Percentiles rank a stretch among this genome's conserved stretches.
Evolutionary conservation across 2,329 filamentous ascomycete genomes (phyloP).

Genomic region (Myriosclerotinia scirpicola): DNA sequence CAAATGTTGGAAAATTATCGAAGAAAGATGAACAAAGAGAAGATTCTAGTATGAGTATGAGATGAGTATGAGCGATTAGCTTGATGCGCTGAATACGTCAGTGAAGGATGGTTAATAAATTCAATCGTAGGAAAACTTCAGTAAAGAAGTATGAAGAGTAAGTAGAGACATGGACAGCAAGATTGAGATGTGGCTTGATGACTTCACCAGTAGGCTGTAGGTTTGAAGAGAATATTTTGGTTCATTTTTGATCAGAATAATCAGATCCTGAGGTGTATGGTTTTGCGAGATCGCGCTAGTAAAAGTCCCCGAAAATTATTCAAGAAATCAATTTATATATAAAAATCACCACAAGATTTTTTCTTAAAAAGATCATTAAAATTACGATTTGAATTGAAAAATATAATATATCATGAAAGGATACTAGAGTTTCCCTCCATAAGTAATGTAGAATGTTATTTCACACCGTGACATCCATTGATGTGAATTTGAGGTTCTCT

Average conservation of each 20-base stretch:
- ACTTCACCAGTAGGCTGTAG: neutral
- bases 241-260: neutral
- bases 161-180: conserved; percentile 24
- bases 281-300: neutral
- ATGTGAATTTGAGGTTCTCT: too few relatives aligned
- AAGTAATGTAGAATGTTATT: too few relatives aligned
- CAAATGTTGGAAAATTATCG: neutral
- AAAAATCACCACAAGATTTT: too few relatives aligned
- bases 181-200: conserved; percentile 26
- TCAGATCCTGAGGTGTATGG: conserved; percentile 12
- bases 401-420: too few relatives aligned
- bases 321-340: too few relatives aligned
- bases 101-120: conserved; percentile 3
- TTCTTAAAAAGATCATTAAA: too few relatives aligned
- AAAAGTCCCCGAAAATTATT: too few relatives aligned
- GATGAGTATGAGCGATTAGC: neutral
- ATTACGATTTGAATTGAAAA: too few relatives aligned
- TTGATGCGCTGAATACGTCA: conserved; percentile 9
- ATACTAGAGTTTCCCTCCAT: too few relatives aligned
- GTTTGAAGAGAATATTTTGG: too few relatives aligned
- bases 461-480: too few relatives aligned
- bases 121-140: conserved; percentile 24
- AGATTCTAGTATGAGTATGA: neutral
- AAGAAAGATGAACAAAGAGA: conserved; percentile 4
- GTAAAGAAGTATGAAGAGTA: conserved; percentile 30